Evolutionary conservation across 345 rosid species (phyloP), one percentile per base, ranked within the genome.

Genomic region (Pistacia vera): DNA sequence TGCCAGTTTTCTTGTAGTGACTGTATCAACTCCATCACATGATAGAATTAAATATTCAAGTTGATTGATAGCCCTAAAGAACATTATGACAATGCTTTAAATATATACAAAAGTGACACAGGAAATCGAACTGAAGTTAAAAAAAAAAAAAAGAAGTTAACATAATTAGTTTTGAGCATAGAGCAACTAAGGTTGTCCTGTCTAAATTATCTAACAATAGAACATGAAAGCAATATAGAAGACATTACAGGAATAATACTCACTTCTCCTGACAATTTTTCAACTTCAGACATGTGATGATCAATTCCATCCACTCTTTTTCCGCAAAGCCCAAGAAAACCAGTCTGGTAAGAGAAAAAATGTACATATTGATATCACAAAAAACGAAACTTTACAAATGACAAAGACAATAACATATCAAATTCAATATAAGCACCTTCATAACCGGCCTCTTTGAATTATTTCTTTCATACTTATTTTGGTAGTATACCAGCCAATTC

Each of bases 251-350:
- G 54, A 36, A 17, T 28, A 36, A 57, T 49, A 72, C 87, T 90
- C 79, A 93, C 99, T 86, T 93, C 95, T 79, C 83, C 71, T 3
- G 91, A 87, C 70, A 22, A 22, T 22, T 22, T 22, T 22, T 22
- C 22, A 22, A 22, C 0, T 22, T 22, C 22, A 22, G 22, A 22
- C 0, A 0, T 22, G 22, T 22, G 22, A 22, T 22, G 22, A 22
- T 22, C 22, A 22, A 22, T 22, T 22, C 0, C 22, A 22, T 22
- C 22, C 22, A 22, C 22, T 22, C 22, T 22, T 22, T 22, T 65
- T 71, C 98, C 99, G 68, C 97, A 82, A 64, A 86, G 86, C 70
- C 98, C 93, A 66, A 90, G 95, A 86, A 88, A 96, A 38, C 99
- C 97, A 81, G 91, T 91, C 99, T 95, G 91, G 36, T 14, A 80